These are phyloP conservation scores for Rhodotorula taiwanensis DNA, from an alignment of 768 basidiomycete genomes.

Conservation along the genomic window DNA sequence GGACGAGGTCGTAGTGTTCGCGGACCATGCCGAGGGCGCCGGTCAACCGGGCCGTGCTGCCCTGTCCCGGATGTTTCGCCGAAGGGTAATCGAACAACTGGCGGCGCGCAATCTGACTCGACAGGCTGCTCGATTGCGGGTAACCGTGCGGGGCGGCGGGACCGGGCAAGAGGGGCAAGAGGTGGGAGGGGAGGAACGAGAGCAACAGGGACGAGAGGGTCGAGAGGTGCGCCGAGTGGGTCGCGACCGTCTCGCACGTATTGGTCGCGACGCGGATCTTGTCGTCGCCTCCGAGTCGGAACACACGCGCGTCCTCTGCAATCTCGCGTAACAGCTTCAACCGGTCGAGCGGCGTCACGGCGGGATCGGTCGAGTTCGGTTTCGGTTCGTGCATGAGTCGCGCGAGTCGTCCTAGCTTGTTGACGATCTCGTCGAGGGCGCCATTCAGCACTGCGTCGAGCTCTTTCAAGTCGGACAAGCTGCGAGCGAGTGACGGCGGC, in stretches of 20 bases:
- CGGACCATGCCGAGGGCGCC: conserved; percentile 22
- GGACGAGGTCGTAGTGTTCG: conserved; percentile 27
- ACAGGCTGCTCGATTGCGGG: conserved; percentile 13
- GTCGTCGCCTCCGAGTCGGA: conserved; percentile 41
- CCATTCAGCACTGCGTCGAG: conserved; percentile 86
- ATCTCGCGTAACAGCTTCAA: conserved; percentile 84
- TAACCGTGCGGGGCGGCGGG: conserved; percentile 32
- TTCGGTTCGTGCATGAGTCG: conserved; percentile 63
- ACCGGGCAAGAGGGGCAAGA: conserved; percentile 30
- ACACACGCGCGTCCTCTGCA: conserved; percentile 69
- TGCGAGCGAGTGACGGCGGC: conserved; percentile 86
- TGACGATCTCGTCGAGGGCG: conserved; percentile 73
- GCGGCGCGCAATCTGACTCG: conserved; percentile 15
- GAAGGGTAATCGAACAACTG: conserved; percentile 29
- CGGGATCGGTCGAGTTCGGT: too few relatives aligned
- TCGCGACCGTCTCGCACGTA: conserved; percentile 40
- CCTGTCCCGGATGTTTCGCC: conserved; percentile 16
- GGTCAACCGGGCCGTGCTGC: conserved; percentile 7
- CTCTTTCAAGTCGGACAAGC: conserved; percentile 92
- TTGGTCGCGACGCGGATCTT: conserved; percentile 42
- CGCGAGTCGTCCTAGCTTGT: conserved; percentile 53
- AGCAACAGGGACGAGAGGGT: conserved; percentile 33
- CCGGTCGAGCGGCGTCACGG: conserved; percentile 52
- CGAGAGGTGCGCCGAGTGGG: conserved; percentile 30
- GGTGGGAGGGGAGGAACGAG: conserved; percentile 36